Evolutionary conservation across 345 rosid species (phyloP).

Genomic region (Eucalyptus microcorys): DNA sequence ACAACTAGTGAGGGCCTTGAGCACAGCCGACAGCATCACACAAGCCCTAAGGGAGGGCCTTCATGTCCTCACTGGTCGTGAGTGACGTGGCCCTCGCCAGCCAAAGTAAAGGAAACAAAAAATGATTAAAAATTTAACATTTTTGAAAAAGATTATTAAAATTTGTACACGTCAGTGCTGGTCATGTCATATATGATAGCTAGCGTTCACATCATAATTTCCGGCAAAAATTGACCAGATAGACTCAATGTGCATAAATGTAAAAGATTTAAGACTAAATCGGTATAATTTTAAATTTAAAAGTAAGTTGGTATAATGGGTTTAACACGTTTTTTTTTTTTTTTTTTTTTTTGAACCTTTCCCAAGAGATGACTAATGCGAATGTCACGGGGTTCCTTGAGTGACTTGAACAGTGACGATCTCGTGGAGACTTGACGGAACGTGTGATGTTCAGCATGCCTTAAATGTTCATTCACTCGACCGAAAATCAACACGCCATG

Average conservation of each 20-base stretch:
- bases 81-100: fast-evolving
- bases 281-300: fast-evolving
- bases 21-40: fast-evolving
- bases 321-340: no score
- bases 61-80: no score
- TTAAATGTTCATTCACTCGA: neutral
- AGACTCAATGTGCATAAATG: fast-evolving
- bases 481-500: neutral
- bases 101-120: no score
- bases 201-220: fast-evolving
- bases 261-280: no score
- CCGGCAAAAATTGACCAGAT: fast-evolving
- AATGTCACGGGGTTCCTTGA: neutral
- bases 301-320: no score
- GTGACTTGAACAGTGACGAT: neutral
- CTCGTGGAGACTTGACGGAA: neutral
- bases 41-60: no score
- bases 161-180: fast-evolving
- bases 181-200: fast-evolving
- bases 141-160: no score
- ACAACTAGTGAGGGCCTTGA: no score
- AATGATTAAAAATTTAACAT: fast-evolving
- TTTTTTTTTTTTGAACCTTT: no score
- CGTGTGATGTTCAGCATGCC: neutral
- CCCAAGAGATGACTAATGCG: neutral